Evolutionary conservation across 1,284 basidiomycete genomes (phyloP), one percentile per base, ranked within the genome.

Genomic region (Ganoderma lucidum): DNA sequence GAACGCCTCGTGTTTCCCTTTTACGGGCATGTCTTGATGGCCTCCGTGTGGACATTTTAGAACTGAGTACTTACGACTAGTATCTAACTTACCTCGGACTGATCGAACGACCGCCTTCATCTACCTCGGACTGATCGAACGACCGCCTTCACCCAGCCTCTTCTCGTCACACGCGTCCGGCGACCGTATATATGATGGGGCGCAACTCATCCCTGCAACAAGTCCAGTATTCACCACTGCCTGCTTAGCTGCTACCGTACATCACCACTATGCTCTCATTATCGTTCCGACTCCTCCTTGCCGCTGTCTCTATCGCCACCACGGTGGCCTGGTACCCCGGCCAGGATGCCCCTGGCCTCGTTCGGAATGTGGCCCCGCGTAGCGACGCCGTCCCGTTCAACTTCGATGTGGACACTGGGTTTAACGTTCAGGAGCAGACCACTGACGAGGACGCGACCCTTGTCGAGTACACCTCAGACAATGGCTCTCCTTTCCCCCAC

Each of bases 381-480:
- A 64, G 67, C 1, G 66, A 70, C 37, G 64, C 64, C 6, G 63
- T 59, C 2, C 68, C 72, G 5, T 76, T 72, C 67, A 64, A 30
- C 56, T 75, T 76, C 70, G 73, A 78, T 64, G 30, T 80, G 61
- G 70, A 75, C 64, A 51, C 69, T 8, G 78, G 78, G 2, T 48
- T 73, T n/a, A 65, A 70, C 35, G 23, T 75, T 17, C 79, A 79
- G 66, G 67, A 73, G 30, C 61, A 70, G 45, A 73, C 75, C 42
- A 73, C 78, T 2, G 63, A 63, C n/a, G 72, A 78, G 68, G 59
- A 70, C 35, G 76, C 79, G 2, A 60, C 75, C 23, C 69, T 74
- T 1, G 67, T 80, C 44, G 70, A 74, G 23, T 79, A 74, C 68
- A 78, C 78, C 15, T 74, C 76, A 30, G 78, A 77, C 17, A 78